A percentile compares a stretch with the other conserved stretches of the same genome.
Evolutionary conservation across 2,329 filamentous ascomycete species (phyloP).

Genomic region (Penicillium sp.): DNA sequence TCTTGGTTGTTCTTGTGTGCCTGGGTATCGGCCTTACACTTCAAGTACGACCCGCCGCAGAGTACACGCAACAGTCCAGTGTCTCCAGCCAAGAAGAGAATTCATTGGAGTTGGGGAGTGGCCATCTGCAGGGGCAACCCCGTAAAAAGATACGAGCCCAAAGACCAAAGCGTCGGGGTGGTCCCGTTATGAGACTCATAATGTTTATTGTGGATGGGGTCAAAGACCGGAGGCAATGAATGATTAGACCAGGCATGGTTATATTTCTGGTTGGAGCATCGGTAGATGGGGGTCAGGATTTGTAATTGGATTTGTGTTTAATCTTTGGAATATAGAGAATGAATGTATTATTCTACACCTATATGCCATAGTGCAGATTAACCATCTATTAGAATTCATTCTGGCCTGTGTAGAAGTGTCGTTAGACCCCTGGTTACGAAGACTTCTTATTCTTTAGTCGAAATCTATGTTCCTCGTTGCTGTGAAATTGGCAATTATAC

Average conservation of each 20-base stretch:
- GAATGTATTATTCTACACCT: too few species aligned
- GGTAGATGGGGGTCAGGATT: background rate
- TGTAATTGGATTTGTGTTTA: background rate
- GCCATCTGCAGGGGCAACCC: background rate
- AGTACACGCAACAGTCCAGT: background rate
- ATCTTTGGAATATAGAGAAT: background rate
- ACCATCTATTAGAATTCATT: background rate
- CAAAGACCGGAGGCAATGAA: background rate
- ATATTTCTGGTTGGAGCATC: background rate
- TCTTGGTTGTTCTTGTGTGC: constrained; percentile 29
- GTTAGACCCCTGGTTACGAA: background rate
- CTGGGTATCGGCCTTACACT: constrained; percentile 23
- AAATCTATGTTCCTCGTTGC: background rate
- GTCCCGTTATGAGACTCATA: background rate
- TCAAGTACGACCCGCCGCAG: constrained; percentile 2
- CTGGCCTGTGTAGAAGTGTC: too few species aligned
- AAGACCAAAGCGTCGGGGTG: background rate
- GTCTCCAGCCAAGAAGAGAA: background rate
- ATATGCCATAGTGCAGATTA: background rate
- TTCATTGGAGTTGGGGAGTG: background rate
- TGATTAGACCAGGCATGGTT: too few species aligned
- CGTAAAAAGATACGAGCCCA: background rate
- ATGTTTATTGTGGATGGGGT: constrained; percentile 1
- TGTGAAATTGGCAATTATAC: background rate
- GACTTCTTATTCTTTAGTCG: background rate